Conservation (phyloP, 441 rosid genomes). For the Jatropha multifida region DNA sequence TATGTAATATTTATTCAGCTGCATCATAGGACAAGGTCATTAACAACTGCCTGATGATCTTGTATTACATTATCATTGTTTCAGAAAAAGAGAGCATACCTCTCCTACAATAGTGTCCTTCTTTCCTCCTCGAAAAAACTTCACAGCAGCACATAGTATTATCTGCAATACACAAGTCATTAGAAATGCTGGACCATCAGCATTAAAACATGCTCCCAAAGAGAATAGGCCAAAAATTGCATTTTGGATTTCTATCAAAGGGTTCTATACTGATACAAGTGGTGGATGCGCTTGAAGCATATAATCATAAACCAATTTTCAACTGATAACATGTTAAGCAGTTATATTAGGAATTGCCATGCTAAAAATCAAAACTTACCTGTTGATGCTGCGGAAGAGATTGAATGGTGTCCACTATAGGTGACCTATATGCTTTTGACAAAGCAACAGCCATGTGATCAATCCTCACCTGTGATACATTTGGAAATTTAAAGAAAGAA, state of each 20-base stretch:
- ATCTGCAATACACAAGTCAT: constrained; percentile 44
- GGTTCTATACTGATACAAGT: neutral
- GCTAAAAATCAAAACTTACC: constrained; percentile 41
- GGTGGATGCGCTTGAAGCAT: neutral
- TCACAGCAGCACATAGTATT: constrained; percentile 78
- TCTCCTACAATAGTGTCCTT: constrained; percentile 69
- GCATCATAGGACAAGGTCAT: constrained; percentile 26
- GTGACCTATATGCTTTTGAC: constrained; percentile 78
- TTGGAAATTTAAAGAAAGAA: neutral
- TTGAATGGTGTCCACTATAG: constrained; percentile 75
- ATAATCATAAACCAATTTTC: neutral
- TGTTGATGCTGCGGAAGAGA: constrained; percentile 98
- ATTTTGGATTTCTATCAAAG: neutral
- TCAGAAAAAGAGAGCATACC: constrained; percentile 36
- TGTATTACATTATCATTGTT: neutral
- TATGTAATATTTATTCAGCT: constrained; percentile 69
- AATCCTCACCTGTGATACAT: constrained; percentile 59
- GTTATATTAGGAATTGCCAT: neutral
- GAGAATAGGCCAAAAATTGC: neutral
- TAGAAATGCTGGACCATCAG: neutral
- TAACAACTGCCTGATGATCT: constrained; percentile 10
- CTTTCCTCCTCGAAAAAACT: constrained; percentile 74
- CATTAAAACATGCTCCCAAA: neutral
- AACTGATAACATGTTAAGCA: neutral
- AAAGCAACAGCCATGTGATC: constrained; percentile 85